Conservation (phyloP, 2,329 filamentous ascomycete genomes). For the Saccharata proteae region DNA sequence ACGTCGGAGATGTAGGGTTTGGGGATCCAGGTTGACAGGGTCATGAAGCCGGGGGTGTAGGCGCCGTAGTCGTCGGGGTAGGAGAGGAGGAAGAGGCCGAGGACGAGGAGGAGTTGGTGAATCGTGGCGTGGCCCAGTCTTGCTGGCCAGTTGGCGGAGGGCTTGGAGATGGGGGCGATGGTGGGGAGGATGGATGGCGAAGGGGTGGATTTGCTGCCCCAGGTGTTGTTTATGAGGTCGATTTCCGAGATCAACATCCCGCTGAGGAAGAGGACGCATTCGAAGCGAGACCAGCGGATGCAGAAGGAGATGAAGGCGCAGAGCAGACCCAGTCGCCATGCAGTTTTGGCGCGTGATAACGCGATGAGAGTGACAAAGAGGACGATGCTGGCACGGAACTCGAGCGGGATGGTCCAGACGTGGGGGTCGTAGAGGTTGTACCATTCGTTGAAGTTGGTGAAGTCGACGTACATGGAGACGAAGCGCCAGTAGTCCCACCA, state of each 20-base stretch:
- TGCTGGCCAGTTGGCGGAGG: neutral
- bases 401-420: conserved; percentile 25
- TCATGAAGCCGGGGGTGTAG: conserved; percentile 40
- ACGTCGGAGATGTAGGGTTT: conserved; percentile 25
- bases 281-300: conserved; percentile 11
- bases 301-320: conserved; percentile 12
- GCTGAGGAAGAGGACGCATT: conserved; percentile 19
- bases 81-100: conserved; percentile 42
- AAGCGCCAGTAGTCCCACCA: conserved; percentile 17
- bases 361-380: conserved; percentile 14
- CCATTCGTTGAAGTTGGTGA: conserved; percentile 6
- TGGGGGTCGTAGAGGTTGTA: conserved; percentile 19
- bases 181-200: neutral
- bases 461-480: conserved; percentile 12
- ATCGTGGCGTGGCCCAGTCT: conserved; percentile 7
- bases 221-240: conserved; percentile 15
- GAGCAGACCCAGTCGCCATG: conserved; percentile 11
- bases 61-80: conserved; percentile 31
- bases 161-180: neutral
- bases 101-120: conserved; percentile 28
- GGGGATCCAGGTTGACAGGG: conserved; percentile 37
- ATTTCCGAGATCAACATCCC: conserved; percentile 26
- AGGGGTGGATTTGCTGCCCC: neutral
- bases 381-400: conserved; percentile 20
- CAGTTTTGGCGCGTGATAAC: conserved; percentile 9